These are phyloP conservation scores for Candida ipomoeae DNA, from an alignment of 805 yeast genomes.

Conservation along the genomic window DNA sequence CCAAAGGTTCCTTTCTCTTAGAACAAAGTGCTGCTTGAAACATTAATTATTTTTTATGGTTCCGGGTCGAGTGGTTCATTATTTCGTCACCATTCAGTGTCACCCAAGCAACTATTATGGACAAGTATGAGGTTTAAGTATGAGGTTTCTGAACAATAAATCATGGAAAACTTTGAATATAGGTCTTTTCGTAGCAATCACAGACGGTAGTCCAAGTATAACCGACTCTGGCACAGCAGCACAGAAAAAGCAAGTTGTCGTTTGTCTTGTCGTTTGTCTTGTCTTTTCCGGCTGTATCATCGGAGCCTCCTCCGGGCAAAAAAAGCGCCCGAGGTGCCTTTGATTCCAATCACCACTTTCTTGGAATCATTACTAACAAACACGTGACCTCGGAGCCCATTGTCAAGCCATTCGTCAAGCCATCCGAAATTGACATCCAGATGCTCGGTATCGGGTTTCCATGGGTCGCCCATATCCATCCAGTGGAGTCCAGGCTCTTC, in stretches of 20 bases:
- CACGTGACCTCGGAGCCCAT: conserved; percentile 87
- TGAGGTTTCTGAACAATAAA: too few relatives aligned
- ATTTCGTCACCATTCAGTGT: too few relatives aligned
- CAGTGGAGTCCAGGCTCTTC: conserved; percentile 72
- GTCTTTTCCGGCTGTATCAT: conserved; percentile 72
- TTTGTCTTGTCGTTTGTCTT: conserved; percentile 82
- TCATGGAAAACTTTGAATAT: conserved; percentile 34
- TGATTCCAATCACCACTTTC: conserved; percentile 72
- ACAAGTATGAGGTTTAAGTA: too few relatives aligned
- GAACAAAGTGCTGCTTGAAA: too few relatives aligned
- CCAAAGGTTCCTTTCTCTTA: too few relatives aligned
- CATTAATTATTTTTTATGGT: too few relatives aligned
- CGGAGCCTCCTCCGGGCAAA: conserved; percentile 43
- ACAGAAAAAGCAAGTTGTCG: conserved; percentile 85
- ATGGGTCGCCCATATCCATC: conserved; percentile 62
- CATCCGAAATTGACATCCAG: conserved; percentile 75
- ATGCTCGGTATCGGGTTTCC: conserved; percentile 52
- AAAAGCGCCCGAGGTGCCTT: conserved; percentile 90
- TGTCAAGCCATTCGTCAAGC: too few relatives aligned
- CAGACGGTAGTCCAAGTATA: conserved; percentile 94
- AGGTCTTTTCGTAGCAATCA: conserved; percentile 80
- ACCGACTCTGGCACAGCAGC: conserved; percentile 93
- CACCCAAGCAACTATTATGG: too few relatives aligned
- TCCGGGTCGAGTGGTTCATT: too few relatives aligned
- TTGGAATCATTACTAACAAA: conserved; percentile 58